Percentiles rank a stretch among this genome's conserved stretches.
Evolutionary conservation across 805 yeast species (phyloP).

Genomic region (Nakazawaea wyomingensis): DNA sequence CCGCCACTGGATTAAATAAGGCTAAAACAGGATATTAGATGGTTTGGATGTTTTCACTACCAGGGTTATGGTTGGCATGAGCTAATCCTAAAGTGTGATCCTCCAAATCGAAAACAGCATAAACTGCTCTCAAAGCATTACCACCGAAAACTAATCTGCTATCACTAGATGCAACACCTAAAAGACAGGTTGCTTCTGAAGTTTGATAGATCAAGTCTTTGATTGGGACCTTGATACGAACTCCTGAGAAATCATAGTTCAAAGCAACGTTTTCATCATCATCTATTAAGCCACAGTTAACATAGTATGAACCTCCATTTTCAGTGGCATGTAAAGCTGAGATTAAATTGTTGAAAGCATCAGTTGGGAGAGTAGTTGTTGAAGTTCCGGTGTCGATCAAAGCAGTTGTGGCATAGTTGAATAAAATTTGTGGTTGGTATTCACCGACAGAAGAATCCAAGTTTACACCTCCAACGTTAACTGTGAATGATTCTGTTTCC

Average conservation of each 20-base stretch:
- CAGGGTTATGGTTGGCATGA: constrained; percentile 28
- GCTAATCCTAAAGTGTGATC: constrained; percentile 50
- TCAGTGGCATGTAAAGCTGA: constrained; percentile 5
- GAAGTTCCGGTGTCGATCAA: constrained; percentile 54
- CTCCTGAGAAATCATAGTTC: constrained; percentile 10
- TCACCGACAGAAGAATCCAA: constrained; percentile 5
- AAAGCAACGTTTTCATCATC: constrained; percentile 2
- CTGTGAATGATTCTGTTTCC: constrained; percentile 1
- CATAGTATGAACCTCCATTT: background rate
- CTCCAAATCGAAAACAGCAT: constrained; percentile 59
- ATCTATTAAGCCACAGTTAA: constrained; percentile 7
- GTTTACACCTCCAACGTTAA: constrained; percentile 5
- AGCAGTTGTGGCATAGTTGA: constrained; percentile 20
- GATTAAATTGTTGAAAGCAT: constrained; percentile 14
- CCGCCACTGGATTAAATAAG: too few relatives aligned
- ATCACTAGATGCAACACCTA: constrained; percentile 5
- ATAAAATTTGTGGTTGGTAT: background rate
- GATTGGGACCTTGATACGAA: constrained; percentile 8
- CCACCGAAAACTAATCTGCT: constrained; percentile 47
- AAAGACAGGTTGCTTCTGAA: background rate
- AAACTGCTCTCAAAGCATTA: constrained; percentile 53
- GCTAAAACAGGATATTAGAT: too few relatives aligned
- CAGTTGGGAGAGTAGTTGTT: constrained; percentile 37
- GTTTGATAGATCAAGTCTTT: constrained; percentile 7
- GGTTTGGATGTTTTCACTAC: constrained; percentile 26